Conservation (phyloP, 352 stramenopile genomes). For the Thraustotheca clavata region DNA sequence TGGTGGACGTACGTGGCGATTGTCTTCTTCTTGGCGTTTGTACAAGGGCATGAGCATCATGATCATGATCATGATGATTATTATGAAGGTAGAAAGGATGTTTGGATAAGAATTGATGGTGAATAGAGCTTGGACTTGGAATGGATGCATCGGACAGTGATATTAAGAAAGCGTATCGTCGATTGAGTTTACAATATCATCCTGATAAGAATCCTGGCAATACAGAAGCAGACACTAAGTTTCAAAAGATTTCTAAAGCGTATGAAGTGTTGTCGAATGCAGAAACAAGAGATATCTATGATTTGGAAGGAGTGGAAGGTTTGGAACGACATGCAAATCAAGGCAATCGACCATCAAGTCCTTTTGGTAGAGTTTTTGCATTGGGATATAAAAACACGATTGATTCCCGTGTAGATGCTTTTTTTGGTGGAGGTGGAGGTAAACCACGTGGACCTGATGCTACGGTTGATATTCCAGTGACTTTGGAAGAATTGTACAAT, state of each 20-base stretch:
- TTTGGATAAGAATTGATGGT: not conserved
- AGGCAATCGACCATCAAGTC: slow-evolving; percentile 37
- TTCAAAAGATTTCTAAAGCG: slow-evolving; percentile 84
- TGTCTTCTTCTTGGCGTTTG: not conserved
- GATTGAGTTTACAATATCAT: slow-evolving; percentile 94
- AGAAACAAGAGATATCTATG: slow-evolving; percentile 87
- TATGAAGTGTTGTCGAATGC: slow-evolving; percentile 89
- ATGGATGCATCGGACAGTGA: slow-evolving; percentile 81
- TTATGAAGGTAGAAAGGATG: slow-evolving; percentile 46
- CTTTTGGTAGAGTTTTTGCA: slow-evolving; percentile 31
- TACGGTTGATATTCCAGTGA: slow-evolving; percentile 63
- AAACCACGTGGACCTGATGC: slow-evolving; percentile 68
- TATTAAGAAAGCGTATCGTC: slow-evolving; percentile 94
- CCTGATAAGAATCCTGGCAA: slow-evolving; percentile 86
- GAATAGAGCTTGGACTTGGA: slow-evolving; percentile 52
- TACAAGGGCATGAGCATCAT: slow-evolving; percentile 35
- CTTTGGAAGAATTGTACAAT: slow-evolving; percentile 82
- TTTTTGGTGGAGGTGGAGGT: slow-evolving; percentile 61
- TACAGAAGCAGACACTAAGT: slow-evolving; percentile 71
- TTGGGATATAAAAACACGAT: not conserved
- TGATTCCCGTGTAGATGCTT: slow-evolving; percentile 29
- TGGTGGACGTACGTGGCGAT: too few relatives aligned
- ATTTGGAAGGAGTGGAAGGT: slow-evolving; percentile 87
- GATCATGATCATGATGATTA: slow-evolving; percentile 61
- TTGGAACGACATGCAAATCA: slow-evolving; percentile 66